phyloP scores from a whole-genome alignment of 495 filamentous ascomycete genomes.

The Cercophora newfieldiana region DNA sequence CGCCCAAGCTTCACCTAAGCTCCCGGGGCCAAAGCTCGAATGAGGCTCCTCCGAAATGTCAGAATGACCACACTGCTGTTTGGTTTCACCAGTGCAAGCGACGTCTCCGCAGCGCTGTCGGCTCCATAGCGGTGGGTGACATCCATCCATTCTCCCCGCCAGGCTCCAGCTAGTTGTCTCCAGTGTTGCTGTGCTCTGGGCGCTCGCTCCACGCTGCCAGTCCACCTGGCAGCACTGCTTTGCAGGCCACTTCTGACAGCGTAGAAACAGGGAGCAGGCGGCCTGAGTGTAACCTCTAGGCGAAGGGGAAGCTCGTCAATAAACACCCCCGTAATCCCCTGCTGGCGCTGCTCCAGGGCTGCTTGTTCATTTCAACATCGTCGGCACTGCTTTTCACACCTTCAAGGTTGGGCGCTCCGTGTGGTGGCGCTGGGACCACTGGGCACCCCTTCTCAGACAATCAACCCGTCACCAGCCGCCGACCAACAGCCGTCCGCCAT shows the following conservation, averaged over 20 bases:
- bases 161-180: too few species aligned
- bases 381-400: not conserved
- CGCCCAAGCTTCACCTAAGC: not conserved
- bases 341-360: too few species aligned
- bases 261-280: not conserved
- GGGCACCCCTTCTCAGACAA: not conserved
- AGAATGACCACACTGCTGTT: conserved; percentile 6
- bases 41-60: conserved; percentile 6
- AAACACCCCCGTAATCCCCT: not conserved
- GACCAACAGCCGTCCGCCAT: not conserved
- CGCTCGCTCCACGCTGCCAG: not conserved
- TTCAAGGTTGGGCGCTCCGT: not conserved
- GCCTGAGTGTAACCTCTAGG: not conserved
- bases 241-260: too few species aligned
- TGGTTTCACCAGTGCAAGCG: conserved; percentile 7
- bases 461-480: not conserved
- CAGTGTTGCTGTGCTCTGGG: too few species aligned
- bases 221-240: not conserved
- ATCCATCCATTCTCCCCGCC: not conserved
- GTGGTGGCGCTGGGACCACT: not conserved
- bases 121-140: not conserved
- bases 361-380: not conserved
- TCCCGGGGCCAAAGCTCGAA: conserved; percentile 1
- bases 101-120: not conserved
- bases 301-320: not conserved